Evolutionary conservation across 352 stramenopile genomes (phyloP).

Genomic region (Lagenidium giganteum): DNA sequence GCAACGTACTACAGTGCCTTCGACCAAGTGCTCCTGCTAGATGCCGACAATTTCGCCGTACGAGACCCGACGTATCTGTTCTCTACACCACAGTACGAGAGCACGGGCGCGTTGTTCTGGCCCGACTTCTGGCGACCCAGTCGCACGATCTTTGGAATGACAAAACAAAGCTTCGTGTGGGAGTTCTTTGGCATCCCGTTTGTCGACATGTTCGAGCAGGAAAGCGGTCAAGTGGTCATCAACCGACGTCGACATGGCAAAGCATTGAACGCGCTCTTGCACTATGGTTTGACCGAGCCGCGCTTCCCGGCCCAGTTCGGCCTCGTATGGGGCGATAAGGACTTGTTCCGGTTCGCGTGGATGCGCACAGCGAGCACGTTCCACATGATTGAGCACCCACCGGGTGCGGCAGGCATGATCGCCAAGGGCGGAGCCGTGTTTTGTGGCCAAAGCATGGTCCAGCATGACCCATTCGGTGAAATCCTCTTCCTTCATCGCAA

Average conservation of each 20-base stretch:
- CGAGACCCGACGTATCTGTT: slow-evolving; percentile 21
- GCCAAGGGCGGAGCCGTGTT: neutral
- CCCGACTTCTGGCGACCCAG: slow-evolving; percentile 62
- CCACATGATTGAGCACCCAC: slow-evolving; percentile 3
- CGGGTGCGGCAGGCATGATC: slow-evolving; percentile 9
- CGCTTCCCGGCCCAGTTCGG: slow-evolving; percentile 3
- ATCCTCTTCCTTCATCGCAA: slow-evolving; percentile 27
- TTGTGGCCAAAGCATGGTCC: slow-evolving; percentile 15
- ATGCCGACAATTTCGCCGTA: slow-evolving; percentile 19
- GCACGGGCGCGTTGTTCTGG: slow-evolving; percentile 66
- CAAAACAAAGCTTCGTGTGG: slow-evolving; percentile 12
- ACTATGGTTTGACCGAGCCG: slow-evolving; percentile 34
- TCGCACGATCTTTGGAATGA: slow-evolving; percentile 20
- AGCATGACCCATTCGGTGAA: slow-evolving; percentile 10
- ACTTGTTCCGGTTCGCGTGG: slow-evolving; percentile 20
- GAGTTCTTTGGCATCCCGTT: slow-evolving; percentile 14
- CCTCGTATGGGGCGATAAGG: slow-evolving; percentile 20
- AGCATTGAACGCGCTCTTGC: slow-evolving; percentile 55
- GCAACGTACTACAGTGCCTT: slow-evolving; percentile 18
- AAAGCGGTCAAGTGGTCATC: slow-evolving; percentile 60
- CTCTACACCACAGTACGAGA: slow-evolving; percentile 4
- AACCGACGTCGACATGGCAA: slow-evolving; percentile 30
- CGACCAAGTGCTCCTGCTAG: slow-evolving; percentile 20
- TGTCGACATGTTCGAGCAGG: slow-evolving; percentile 27
- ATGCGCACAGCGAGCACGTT: slow-evolving; percentile 8